Evolutionary conservation across 352 stramenopile genomes (phyloP).

Genomic region (Globisporangium yorkense): DNA sequence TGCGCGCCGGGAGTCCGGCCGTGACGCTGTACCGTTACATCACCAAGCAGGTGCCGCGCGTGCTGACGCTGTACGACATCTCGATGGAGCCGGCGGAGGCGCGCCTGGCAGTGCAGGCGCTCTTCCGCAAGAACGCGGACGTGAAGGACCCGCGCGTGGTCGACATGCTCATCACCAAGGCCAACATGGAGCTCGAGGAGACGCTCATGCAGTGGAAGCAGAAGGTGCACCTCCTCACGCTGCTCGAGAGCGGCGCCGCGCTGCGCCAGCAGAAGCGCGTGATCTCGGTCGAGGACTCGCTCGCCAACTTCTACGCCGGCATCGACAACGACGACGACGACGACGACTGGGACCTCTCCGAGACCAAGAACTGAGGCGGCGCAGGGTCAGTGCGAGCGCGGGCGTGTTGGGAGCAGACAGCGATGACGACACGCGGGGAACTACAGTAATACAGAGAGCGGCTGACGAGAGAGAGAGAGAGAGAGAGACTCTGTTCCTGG

Average conservation of each 20-base stretch:
- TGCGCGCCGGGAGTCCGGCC: slow-evolving; percentile 48
- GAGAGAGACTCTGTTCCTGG: no score
- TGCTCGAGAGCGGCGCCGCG: slow-evolving; percentile 60
- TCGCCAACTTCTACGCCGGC: slow-evolving; percentile 80
- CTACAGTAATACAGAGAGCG: neutral
- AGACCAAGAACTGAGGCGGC: slow-evolving; percentile 19
- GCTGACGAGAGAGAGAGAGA: no score
- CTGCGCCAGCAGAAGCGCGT: slow-evolving; percentile 45
- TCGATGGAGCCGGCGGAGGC: slow-evolving; percentile 90
- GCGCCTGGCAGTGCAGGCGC: slow-evolving; percentile 83
- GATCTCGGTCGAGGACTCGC: slow-evolving; percentile 47
- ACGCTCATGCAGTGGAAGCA: slow-evolving; percentile 98
- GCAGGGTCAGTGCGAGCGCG: neutral
- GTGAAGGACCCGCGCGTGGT: slow-evolving; percentile 93
- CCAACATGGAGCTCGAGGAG: slow-evolving; percentile 98
- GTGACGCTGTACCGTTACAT: slow-evolving; percentile 88
- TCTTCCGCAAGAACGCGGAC: slow-evolving; percentile 94
- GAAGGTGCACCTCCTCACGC: slow-evolving; percentile 91
- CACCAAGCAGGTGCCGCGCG: slow-evolving; percentile 91
- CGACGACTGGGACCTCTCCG: slow-evolving; percentile 33
- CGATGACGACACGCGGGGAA: neutral
- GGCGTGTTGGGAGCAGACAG: neutral
- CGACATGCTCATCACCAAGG: slow-evolving; percentile 96
- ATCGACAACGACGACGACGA: slow-evolving; percentile 61
- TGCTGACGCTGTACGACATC: slow-evolving; percentile 98